Base-by-base conservation (phyloP, 2,329 filamentous ascomycete genomes). In the Penicillium sp. region DNA sequence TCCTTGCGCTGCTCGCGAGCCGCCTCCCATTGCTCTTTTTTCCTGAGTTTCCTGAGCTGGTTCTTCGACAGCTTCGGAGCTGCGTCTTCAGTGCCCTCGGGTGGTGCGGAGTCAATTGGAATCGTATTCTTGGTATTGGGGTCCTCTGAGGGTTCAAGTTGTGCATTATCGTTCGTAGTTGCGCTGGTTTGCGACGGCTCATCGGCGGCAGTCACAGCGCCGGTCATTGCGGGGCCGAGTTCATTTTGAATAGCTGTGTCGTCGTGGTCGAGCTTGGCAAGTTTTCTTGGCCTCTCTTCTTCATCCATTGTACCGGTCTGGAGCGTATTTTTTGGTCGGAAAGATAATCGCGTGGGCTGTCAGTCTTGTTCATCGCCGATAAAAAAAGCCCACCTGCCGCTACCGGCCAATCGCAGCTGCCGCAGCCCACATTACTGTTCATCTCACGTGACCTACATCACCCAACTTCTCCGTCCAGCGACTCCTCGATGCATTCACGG, bases 31-130 rank as follows among this genome's bases (percentile, higher is more conserved):
- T 86, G 81, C 71, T 90, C 83, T 63, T 86, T 83, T 57, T 87
- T 88, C 61, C 84, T 86, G 54, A 92, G 80, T 71, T 92, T 94
- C 77, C 96, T 96, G 61, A 89, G 80, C 67, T 94, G 90, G 70
- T 89, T 96, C 71, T 98, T 98, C 17, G 94, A 96, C 54, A 97
- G 66, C 39, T 75, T 63, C 12, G 68, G 65, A 7, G 63, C 54
- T 2, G 54, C 57, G 4, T 59, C 58, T 2, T 66, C 61, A 1
- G 20, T 10, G 2, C 17, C 37, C 20, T 52, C 35, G 15, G 22
- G 22, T 15, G 20, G 48, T 15, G 48, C 48, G 7, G 58, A 34
- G 43, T 60, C 57, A 20, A n/a, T 43, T 8, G 34, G 41, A 3
- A 54, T 35, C 42, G 34, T 28, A 17, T 58, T 54, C 34, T 63